Base-by-base conservation (phyloP, 1,139 yeast species). In the Suhomyces ambrosiae region DNA sequence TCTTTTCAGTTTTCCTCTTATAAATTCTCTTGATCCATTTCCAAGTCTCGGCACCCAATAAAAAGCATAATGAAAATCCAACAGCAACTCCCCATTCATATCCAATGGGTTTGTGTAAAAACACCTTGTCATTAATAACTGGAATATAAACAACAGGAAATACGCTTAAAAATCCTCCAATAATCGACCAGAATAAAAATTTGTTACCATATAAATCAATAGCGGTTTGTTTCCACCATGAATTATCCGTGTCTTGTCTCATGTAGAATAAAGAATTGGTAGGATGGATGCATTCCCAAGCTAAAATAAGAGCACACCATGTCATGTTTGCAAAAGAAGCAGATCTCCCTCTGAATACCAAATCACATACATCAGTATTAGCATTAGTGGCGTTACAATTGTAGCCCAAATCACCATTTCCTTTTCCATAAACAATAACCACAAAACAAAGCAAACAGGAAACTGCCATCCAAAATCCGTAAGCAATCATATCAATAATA, bases 401-500 rank as follows among this genome's bases (percentile, higher is more conserved):
- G 13, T 31, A 30, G 3, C 69, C 69, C 43, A 63, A 53, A 42
- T 60, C 41, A 2, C 67, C 69, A 33, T 62, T 48, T 4, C 69
- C 69, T 14, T 41, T 50, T 4, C 62, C 63, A 40, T 46, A 63
- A 11, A 63, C 67, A 37, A 63, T 53, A 27, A 60, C 46, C 14
- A 61, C 62, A 37, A 63, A 63, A 33, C 61, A 53, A 7, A 56
- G 52, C 48, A 63, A 54, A 45, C 66, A 61, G 32, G 64, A 55
- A 2, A 53, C 58, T 1, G 69, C 68, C 69, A 63, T 63, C 64
- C 64, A 59, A 34, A 58, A 25, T n/a, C 69, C 69, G 34, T 63
- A 63, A 7, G 47, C 67, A 12, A 58, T 23, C 67, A 61, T 63
- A 44, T 63, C 69, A 22, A 53, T 38, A 17, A 63, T 53, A 14